Conservation (phyloP, 2,329 filamentous ascomycete genomes). For the Sarocladium kiliense region DNA sequence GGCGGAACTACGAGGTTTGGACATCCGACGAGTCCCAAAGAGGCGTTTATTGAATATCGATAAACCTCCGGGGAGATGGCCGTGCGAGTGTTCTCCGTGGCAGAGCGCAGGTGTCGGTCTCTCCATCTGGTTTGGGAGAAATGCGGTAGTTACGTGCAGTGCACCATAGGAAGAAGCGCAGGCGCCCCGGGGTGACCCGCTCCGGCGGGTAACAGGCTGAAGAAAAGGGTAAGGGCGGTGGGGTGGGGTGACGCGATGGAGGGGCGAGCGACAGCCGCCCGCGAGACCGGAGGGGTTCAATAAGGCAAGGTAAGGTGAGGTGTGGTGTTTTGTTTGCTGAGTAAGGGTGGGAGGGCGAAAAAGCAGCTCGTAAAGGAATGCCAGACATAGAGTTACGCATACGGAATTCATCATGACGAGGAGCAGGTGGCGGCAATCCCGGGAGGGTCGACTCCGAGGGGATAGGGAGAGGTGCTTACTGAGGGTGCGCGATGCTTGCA, state of each 20-base stretch:
- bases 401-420: not conserved
- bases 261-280: not conserved
- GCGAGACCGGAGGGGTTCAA: not conserved
- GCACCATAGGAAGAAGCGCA: too few species aligned
- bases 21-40: too few species aligned
- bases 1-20: too few species aligned
- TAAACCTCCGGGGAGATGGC: not conserved
- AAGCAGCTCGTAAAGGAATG: not conserved
- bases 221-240: not conserved
- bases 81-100: not conserved
- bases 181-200: constrained; percentile 2
- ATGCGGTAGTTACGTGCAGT: too few species aligned
- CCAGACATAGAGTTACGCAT: not conserved
- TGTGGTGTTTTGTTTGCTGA: not conserved
- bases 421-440: not conserved
- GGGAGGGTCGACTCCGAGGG: not conserved
- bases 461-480: not conserved
- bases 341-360: not conserved
- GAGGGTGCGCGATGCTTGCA: not conserved
- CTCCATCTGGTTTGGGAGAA: too few species aligned
- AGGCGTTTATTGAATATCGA: too few species aligned
- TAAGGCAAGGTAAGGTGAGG: not conserved
- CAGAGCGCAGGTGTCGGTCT: too few species aligned
- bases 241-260: constrained; percentile 4
- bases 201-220: constrained; percentile 9